Conservation (phyloP, 2,329 filamentous ascomycete genomes). For the Aspergillus sp. region DNA sequence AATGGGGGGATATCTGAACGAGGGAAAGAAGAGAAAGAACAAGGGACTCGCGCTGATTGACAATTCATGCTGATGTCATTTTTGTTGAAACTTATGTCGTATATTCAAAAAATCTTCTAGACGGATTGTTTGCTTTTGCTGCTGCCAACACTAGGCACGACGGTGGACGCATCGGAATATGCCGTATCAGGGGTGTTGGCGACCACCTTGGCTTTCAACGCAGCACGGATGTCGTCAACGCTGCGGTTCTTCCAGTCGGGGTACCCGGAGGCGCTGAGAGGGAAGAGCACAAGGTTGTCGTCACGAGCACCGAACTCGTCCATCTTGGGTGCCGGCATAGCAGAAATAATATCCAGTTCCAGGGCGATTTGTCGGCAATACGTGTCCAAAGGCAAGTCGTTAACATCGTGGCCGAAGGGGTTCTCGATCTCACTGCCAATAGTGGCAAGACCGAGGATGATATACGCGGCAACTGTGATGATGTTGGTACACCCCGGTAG, state of each 20-base stretch:
- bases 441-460: slow-evolving; percentile 73
- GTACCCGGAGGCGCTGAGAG: slow-evolving; percentile 47
- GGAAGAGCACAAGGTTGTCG: slow-evolving; percentile 39
- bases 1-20: neutral
- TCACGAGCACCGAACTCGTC: slow-evolving; percentile 47
- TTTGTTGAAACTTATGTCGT: slow-evolving; percentile 1
- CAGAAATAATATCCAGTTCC: slow-evolving; percentile 73
- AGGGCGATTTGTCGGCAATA: slow-evolving; percentile 73
- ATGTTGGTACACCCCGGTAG: slow-evolving; percentile 1
- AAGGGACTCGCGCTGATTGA: neutral
- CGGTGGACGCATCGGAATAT: neutral
- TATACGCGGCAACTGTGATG: slow-evolving; percentile 67
- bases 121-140: slow-evolving; percentile 23
- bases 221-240: slow-evolving; percentile 47
- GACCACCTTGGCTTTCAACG: slow-evolving; percentile 39
- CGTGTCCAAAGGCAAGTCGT: slow-evolving; percentile 73
- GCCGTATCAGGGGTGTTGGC: slow-evolving; percentile 17
- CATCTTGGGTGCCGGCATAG: slow-evolving; percentile 52
- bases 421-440: slow-evolving; percentile 85
- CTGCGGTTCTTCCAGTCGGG: slow-evolving; percentile 50
- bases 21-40: neutral
- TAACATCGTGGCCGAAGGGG: slow-evolving; percentile 80
- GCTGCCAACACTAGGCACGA: slow-evolving; percentile 20
- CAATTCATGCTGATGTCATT: neutral
- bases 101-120: slow-evolving; percentile 5